Evolutionary conservation across 192 early-diverging fungal species (phyloP), one percentile per base, ranked within the genome.

Genomic region (Piromyces finnis): DNA sequence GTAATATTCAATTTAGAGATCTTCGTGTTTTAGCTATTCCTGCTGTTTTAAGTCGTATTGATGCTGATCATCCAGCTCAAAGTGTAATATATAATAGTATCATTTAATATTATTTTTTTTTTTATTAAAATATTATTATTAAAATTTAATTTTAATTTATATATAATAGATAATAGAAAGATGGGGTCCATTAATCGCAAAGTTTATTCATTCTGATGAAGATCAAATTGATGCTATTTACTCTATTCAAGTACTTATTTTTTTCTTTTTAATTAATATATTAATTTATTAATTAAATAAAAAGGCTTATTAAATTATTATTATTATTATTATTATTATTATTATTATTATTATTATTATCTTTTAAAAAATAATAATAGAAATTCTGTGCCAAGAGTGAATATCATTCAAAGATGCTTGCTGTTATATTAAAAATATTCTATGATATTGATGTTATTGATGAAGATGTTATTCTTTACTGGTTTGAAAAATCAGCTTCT

Each of bases 391-490:
- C 86, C 30, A 84, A 84, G 18, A 78, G 86, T 17, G 83, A 84
- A 26, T 79, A 78, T 22, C 84, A 87, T 12, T 80, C 81, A 16
- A 91, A 89, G 79, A 29, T 92, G 35, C 92, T 95, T 84, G 82
- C 88, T 16, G 84, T 87, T 14, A 80, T 93, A 11, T 80, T 96
- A 79, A 86, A 86, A 78, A 78, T 88, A 39, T 82, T 94, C 68
- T 97, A 95, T 84, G 90, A 97, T 78, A 81, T 88, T 28, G 94
- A 96, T 83, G 85, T 98, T 51, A 78, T 94, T 28, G 93, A 94
- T 81, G 95, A 96, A 80, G 92, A 95, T 35, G 87, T 89, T 6
- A 88, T 98, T 78, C 77, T 95, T 28, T 83, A 82, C 28, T 98
- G 96, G 96, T 90, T 91, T 82, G 84, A 88, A 77, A 85, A 88